Percentiles rank a stretch among this genome's conserved stretches.
phyloP scores from a whole-genome alignment of 176 grass and related monocot genomes.

The Zoysia japonica region DNA sequence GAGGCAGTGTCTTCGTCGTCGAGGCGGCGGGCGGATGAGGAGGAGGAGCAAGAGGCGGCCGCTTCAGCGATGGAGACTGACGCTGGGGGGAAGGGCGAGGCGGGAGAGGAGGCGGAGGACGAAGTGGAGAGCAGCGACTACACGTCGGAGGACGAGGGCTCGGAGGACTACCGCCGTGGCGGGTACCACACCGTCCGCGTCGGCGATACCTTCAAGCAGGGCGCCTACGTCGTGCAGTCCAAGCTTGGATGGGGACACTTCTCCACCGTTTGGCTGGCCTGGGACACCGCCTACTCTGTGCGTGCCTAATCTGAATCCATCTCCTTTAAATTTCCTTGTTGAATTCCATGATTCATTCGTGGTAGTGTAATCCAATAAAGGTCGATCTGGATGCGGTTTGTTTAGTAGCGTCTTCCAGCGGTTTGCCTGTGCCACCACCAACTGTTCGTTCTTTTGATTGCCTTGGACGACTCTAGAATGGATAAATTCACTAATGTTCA shows the following conservation, averaged over 20 bases:
- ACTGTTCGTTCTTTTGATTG: constrained; percentile 40
- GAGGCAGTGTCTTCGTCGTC: constrained; percentile 25
- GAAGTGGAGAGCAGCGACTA: constrained; percentile 74
- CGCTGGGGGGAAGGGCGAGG: constrained; percentile 19
- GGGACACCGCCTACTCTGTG: constrained; percentile 84
- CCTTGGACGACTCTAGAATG: neutral
- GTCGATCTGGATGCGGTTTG: constrained; percentile 39
- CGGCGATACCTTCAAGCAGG: constrained; percentile 90
- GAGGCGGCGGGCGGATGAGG: constrained; percentile 33
- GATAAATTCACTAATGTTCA: neutral
- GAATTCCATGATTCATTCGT: constrained; percentile 19
- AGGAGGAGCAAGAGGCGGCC: constrained; percentile 10
- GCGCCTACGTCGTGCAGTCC: constrained; percentile 85
- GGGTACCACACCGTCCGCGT: constrained; percentile 89
- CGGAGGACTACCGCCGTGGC: constrained; percentile 93
- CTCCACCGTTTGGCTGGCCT: constrained; percentile 99
- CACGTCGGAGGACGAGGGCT: constrained; percentile 96
- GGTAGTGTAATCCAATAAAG: neutral
- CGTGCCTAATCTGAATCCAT: constrained; percentile 21
- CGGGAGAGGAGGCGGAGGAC: constrained; percentile 46
- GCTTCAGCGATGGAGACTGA: constrained; percentile 20
- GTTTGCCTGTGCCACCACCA: constrained; percentile 25
- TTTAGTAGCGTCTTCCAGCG: neutral
- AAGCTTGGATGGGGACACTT: constrained; percentile 99
- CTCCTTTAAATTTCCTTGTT: neutral